phyloP scores from a whole-genome alignment of 2,329 filamentous ascomycete species.

The Ophiosphaerella narmari region DNA sequence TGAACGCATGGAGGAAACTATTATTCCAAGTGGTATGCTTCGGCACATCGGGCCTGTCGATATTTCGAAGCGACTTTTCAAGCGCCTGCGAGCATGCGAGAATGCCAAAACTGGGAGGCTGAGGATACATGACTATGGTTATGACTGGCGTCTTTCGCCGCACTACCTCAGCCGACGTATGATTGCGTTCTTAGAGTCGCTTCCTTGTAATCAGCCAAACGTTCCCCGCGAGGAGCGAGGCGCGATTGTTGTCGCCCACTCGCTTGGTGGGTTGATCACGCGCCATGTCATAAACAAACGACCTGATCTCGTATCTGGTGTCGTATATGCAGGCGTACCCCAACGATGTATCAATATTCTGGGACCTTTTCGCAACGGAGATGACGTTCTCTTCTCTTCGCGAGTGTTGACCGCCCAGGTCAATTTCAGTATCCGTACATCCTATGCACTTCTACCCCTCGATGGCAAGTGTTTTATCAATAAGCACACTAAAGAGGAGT shows the following conservation, averaged over 20 bases:
- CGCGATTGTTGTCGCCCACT: constrained; percentile 83
- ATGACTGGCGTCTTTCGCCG: constrained; percentile 91
- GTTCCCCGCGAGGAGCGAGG: constrained; percentile 63
- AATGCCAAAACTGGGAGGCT: constrained; percentile 74
- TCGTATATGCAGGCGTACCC: constrained; percentile 83
- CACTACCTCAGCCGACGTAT: constrained; percentile 73
- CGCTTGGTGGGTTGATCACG: constrained; percentile 83
- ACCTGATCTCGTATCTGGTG: constrained; percentile 83
- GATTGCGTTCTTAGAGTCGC: constrained; percentile 70
- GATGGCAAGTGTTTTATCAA: constrained; percentile 88
- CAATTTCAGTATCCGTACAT: constrained; percentile 88
- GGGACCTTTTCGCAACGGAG: constrained; percentile 87
- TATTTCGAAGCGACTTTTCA: constrained; percentile 81
- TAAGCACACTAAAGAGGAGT: constrained; percentile 77
- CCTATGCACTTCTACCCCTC: constrained; percentile 81
- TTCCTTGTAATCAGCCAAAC: constrained; percentile 73
- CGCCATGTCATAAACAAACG: constrained; percentile 84
- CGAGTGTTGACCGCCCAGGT: constrained; percentile 89
- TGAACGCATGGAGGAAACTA: constrained; percentile 78
- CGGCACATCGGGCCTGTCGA: constrained; percentile 90
- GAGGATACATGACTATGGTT: constrained; percentile 87
- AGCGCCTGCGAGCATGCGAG: constrained; percentile 72
- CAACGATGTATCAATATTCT: constrained; percentile 90
- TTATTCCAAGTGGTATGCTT: constrained; percentile 86
- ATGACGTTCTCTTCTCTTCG: constrained; percentile 86